Conservation (phyloP, 2,329 filamentous ascomycete species). For the Chrysoporthe deuterocubensis region DNA sequence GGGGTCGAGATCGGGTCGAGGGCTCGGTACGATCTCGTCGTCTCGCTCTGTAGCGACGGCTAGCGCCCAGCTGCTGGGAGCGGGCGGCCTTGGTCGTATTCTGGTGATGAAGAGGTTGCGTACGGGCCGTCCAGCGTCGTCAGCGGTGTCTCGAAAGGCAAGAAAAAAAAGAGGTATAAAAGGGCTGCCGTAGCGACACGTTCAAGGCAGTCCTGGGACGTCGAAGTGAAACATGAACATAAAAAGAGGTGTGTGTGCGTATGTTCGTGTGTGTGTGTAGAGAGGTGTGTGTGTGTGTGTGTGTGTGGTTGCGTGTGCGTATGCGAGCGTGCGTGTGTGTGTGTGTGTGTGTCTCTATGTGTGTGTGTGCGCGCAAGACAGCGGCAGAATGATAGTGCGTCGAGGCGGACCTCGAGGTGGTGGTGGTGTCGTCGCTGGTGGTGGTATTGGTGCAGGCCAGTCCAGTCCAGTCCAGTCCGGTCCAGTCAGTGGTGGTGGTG, state of each 20-base stretch:
- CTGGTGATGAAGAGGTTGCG: slow-evolving; percentile 6
- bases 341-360: neutral
- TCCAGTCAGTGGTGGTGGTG: neutral
- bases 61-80: slow-evolving; percentile 14
- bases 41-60: slow-evolving; percentile 20
- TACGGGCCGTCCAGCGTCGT: slow-evolving; percentile 28
- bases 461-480: neutral
- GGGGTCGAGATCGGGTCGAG: neutral
- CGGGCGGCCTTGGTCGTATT: neutral
- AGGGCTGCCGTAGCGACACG: slow-evolving; percentile 15
- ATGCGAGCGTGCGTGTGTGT: neutral
- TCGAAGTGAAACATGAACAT: slow-evolving; percentile 22
- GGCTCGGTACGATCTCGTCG: slow-evolving; percentile 7
- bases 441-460: too few relatives aligned
- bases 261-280: neutral
- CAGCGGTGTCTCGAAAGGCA: slow-evolving; percentile 16
- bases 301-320: neutral
- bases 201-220: slow-evolving; percentile 18
- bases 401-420: slow-evolving; percentile 6
- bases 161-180: neutral
- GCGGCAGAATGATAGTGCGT: slow-evolving; percentile 9
- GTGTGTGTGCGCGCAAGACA: neutral
- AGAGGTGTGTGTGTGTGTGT: too few relatives aligned
- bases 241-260: neutral
- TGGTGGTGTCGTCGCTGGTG: neutral